A percentile compares a stretch with the other conserved stretches of the same genome.
These are phyloP conservation scores for Aspergillus saccharolyticus DNA, from an alignment of 495 filamentous ascomycete species.

Conservation along the genomic window DNA sequence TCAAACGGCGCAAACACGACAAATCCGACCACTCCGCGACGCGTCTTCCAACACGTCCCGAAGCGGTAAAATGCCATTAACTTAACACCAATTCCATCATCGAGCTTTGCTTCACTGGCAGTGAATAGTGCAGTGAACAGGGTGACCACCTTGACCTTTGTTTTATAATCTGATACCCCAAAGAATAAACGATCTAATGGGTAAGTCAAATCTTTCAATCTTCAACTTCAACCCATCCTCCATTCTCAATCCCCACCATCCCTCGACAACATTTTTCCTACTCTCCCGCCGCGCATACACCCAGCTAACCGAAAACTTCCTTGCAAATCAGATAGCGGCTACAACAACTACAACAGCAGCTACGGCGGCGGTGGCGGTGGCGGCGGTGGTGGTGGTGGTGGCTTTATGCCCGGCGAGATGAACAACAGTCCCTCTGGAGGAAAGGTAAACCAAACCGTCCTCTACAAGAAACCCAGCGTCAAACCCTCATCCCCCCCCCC, in stretches of 20 bases:
- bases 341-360: conserved; percentile 46
- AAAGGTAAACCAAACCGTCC: conserved; percentile 30
- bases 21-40: conserved; percentile 34
- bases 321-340: conserved; percentile 23
- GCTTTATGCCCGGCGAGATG: conserved; percentile 55
- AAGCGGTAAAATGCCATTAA: conserved; percentile 38
- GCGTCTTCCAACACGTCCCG: conserved; percentile 38
- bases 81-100: not conserved
- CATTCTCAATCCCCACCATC: no score
- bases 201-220: conserved; percentile 16
- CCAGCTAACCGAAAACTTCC: not conserved
- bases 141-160: not conserved
- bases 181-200: conserved; percentile 25
- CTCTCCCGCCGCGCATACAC: not conserved
- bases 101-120: no score
- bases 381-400: conserved; percentile 60
- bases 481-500: not conserved
- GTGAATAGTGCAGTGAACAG: not conserved
- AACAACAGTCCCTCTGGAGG: conserved; percentile 41
- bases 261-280: conserved; percentile 2
- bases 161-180: not conserved
- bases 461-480: not conserved
- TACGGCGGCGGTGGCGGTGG: conserved; percentile 58
- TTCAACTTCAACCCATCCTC: not conserved
- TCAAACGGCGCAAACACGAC: conserved; percentile 19